phyloP scores from a whole-genome alignment of 768 basidiomycete species.

The Lentinula raphanica region DNA sequence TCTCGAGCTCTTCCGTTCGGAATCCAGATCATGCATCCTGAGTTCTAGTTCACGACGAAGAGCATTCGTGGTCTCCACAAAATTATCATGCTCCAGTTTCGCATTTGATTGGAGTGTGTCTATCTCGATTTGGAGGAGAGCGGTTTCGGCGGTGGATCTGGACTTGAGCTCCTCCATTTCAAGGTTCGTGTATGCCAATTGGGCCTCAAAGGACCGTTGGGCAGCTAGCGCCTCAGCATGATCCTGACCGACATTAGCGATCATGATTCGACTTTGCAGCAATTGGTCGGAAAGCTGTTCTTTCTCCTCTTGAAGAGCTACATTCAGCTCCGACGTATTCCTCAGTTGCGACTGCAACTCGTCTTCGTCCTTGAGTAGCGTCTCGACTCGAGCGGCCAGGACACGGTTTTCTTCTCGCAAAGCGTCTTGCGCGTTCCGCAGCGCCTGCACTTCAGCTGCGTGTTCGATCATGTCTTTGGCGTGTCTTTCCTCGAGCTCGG shows the following conservation, averaged over 20 bases:
- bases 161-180: neutral
- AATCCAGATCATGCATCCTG: neutral
- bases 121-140: neutral
- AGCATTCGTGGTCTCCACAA: neutral
- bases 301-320: neutral
- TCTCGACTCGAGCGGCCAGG: neutral
- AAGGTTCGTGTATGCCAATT: neutral
- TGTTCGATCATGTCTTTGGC: neutral
- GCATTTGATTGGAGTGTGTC: neutral
- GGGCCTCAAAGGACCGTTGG: neutral
- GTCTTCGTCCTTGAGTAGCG: neutral
- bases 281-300: neutral
- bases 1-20: neutral
- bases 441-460: neutral
- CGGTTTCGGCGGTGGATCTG: neutral
- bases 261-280: neutral
- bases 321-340: neutral
- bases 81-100: neutral
- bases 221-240: neutral
- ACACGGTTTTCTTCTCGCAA: neutral
- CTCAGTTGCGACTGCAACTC: neutral
- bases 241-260: neutral
- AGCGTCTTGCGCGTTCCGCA: neutral
- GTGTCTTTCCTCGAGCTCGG: neutral
- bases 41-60: neutral